Conservation (phyloP, 2,329 filamentous ascomycete genomes). For the Fusarium setosum region DNA sequence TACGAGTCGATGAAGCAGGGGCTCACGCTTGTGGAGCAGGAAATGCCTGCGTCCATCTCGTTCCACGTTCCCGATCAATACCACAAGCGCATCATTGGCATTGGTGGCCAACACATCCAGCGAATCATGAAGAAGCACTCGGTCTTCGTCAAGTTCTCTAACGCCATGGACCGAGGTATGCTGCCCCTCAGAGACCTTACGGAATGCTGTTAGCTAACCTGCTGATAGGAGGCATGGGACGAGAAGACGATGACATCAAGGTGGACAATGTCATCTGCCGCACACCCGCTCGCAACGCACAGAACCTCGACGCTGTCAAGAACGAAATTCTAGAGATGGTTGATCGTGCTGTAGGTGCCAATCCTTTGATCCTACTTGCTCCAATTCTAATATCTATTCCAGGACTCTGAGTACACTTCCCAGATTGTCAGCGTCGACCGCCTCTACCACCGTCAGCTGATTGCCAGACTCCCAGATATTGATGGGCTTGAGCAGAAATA, state of each 20-base stretch:
- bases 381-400: conserved; percentile 14
- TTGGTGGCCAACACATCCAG: conserved; percentile 98
- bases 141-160: conserved; percentile 99
- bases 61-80: conserved; percentile 99
- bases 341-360: conserved; percentile 80
- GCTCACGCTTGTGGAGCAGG: conserved; percentile 92
- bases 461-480: conserved; percentile 87
- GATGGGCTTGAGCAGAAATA: conserved; percentile 98
- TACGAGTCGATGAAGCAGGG: conserved; percentile 97
- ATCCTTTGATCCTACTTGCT: not conserved
- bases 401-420: conserved; percentile 96
- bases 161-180: conserved; percentile 93
- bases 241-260: conserved; percentile 97
- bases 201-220: conserved; percentile 41
- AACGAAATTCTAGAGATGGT: conserved; percentile 99
- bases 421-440: conserved; percentile 95
- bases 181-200: conserved; percentile 7
- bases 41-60: conserved; percentile 99
- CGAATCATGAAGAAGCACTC: conserved; percentile 99
- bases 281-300: conserved; percentile 94
- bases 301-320: conserved; percentile 96
- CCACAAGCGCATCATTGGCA: conserved; percentile 98
- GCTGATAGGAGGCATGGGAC: conserved; percentile 73
- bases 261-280: conserved; percentile 99
- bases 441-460: conserved; percentile 93